phyloP scores from a whole-genome alignment of 306 rosid species.

The Vigna mungo region DNA sequence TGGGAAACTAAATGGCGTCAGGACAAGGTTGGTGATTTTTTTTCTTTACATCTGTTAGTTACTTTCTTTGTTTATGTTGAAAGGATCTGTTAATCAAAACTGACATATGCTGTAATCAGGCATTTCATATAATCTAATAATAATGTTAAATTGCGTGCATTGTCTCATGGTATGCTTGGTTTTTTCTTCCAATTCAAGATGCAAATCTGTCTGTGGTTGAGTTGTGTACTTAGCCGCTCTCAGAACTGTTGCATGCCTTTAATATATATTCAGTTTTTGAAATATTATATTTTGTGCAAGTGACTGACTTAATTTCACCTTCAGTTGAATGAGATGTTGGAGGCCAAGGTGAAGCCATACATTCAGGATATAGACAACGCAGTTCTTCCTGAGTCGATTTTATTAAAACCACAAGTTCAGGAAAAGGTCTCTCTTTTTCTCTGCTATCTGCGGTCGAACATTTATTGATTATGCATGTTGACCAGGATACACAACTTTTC shows the following conservation, averaged over 20 bases:
- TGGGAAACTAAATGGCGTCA: slow-evolving; percentile 96
- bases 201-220: not conserved
- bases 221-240: slow-evolving; percentile 3
- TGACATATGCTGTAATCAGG: slow-evolving; percentile 20
- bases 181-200: slow-evolving; percentile 10
- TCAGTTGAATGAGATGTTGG: slow-evolving; percentile 86
- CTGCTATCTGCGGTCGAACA: not conserved
- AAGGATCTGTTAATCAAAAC: slow-evolving; percentile 22
- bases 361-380: slow-evolving; percentile 54
- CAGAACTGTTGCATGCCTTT: slow-evolving; percentile 10
- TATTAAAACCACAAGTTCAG: slow-evolving; percentile 62
- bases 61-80: slow-evolving; percentile 4
- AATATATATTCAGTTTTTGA: not conserved
- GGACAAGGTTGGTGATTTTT: slow-evolving; percentile 69
- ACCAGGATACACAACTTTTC: slow-evolving; percentile 13
- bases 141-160: slow-evolving; percentile 30
- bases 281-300: not conserved
- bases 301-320: slow-evolving; percentile 42
- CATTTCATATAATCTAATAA: slow-evolving; percentile 28
- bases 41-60: slow-evolving; percentile 27
- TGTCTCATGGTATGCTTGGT: slow-evolving; percentile 10
- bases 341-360: slow-evolving; percentile 82
- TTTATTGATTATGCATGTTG: slow-evolving; percentile 37
- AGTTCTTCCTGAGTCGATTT: slow-evolving; percentile 74
- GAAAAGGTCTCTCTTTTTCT: slow-evolving; percentile 61